Conservation (phyloP, 164 flowering plant genomes). For the Litsea cubeba region DNA sequence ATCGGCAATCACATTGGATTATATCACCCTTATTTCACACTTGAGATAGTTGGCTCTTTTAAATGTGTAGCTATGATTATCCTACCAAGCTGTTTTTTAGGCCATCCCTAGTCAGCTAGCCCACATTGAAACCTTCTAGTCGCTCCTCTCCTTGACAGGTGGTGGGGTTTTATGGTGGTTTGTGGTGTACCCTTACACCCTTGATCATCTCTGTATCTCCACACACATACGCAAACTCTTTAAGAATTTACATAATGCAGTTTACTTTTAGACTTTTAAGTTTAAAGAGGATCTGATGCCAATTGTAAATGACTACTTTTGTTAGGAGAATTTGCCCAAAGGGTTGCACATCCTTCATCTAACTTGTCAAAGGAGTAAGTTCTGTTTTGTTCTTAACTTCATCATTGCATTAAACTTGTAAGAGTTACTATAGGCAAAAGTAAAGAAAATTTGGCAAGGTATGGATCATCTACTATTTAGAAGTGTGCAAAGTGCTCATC, state of each 20-base stretch:
- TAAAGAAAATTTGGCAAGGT: not conserved
- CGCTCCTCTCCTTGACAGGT: too few relatives aligned
- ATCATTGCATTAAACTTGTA: not conserved
- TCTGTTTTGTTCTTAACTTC: not conserved
- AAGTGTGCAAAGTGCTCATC: not conserved
- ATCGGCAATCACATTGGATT: too few relatives aligned
- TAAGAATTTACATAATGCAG: not conserved
- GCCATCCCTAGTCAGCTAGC: too few relatives aligned
- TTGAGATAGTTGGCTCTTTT: too few relatives aligned
- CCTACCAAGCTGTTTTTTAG: too few relatives aligned
- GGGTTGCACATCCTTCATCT: constrained; percentile 87
- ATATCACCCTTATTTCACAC: too few relatives aligned
- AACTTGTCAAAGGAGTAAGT: constrained; percentile 84
- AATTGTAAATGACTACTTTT: not conserved
- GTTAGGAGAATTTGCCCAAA: constrained; percentile 89
- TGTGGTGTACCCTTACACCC: too few relatives aligned
- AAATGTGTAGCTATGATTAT: too few relatives aligned
- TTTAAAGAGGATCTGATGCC: constrained; percentile 7
- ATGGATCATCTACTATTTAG: not conserved
- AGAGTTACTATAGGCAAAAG: not conserved
- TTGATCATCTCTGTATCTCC: too few relatives aligned
- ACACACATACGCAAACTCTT: too few relatives aligned
- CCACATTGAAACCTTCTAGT: too few relatives aligned
- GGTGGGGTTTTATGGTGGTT: too few relatives aligned
- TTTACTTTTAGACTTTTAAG: not conserved